Evolutionary conservation across 108 stramenopile genomes (phyloP), one percentile per base, ranked within the genome.

Genomic region (Skeletonema costatum): DNA sequence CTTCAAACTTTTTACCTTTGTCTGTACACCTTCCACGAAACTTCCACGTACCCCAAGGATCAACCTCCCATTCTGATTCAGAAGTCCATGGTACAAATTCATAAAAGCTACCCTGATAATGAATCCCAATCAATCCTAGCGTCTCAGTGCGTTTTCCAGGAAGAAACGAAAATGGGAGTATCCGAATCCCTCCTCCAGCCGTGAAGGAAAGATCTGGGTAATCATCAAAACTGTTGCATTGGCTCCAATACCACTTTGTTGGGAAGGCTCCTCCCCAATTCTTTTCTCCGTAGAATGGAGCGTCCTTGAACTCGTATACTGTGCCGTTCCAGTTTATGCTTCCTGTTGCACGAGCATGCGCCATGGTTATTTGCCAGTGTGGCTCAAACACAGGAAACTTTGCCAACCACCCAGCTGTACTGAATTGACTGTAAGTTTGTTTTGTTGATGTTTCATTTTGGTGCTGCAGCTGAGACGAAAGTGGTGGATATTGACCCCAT

Each of bases 211-310:
- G 77, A 41, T 70, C 74, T 25, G 46, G 76, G 70, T 88, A 82
- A n/a, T 82, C 86, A 21, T 90, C 85, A 62, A 97, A 97, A 32
- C 84, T 82, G 76, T 97, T 97, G 80, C 93, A 93, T 64, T 97
- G 96, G 5, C 87, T 82, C 96, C 96, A 97, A 84, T 87, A 97
- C 96, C 93, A 94, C 71, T 92, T 92, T 1, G 75, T 78, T 33
- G 96, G 93, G 64, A 96, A 90, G 0, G 90, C 86, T 9, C 81
- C 89, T 60, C 92, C 96, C 93, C 93, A 97, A 84, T 97, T 97
- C 85, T 97, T 94, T 60, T 97, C 96, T 25, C 91, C 93, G 75
- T 97, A 97, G 72, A 97, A 93, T 9, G 92, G 92, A 44, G 87
- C 90, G 79, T 93, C 73, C 14, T 74, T 31, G 83, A 97, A 93